phyloP scores from a whole-genome alignment of 2,329 filamentous ascomycete genomes.

The Cucurbitaria berberidis region DNA sequence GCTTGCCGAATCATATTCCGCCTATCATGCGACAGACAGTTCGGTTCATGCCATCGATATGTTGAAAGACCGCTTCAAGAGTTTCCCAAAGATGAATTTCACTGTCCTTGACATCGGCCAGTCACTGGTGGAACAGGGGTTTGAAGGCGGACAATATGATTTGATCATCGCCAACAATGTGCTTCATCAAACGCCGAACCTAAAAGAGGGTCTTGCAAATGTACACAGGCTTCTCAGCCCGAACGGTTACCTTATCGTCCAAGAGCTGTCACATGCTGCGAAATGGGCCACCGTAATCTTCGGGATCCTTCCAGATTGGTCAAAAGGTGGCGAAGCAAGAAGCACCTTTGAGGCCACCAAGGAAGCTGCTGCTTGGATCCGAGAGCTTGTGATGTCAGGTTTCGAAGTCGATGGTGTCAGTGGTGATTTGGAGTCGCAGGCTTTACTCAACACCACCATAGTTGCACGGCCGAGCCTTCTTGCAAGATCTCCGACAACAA shows the following conservation, averaged over 20 bases:
- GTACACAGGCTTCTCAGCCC: not conserved
- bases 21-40: not conserved
- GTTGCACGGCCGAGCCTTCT: not conserved
- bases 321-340: no score
- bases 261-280: not conserved
- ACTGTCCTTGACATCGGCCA: conserved; percentile 10
- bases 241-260: conserved; percentile 1
- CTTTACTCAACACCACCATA: not conserved
- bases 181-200: not conserved
- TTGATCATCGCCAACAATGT: conserved; percentile 18
- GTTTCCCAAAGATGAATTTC: conserved; percentile 1
- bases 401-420: no score
- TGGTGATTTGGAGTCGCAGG: no score
- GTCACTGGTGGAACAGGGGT: conserved; percentile 16
- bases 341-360: no score
- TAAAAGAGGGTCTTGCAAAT: not conserved
- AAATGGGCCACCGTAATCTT: not conserved
- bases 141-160: conserved; percentile 15
- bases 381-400: no score
- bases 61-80: not conserved
- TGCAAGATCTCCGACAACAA: not conserved
- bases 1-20: not conserved
- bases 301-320: not conserved
- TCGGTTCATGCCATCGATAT: not conserved
- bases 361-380: no score